Base-by-base conservation (phyloP, 106 monocot species). In the Narthecium ossifragum region DNA sequence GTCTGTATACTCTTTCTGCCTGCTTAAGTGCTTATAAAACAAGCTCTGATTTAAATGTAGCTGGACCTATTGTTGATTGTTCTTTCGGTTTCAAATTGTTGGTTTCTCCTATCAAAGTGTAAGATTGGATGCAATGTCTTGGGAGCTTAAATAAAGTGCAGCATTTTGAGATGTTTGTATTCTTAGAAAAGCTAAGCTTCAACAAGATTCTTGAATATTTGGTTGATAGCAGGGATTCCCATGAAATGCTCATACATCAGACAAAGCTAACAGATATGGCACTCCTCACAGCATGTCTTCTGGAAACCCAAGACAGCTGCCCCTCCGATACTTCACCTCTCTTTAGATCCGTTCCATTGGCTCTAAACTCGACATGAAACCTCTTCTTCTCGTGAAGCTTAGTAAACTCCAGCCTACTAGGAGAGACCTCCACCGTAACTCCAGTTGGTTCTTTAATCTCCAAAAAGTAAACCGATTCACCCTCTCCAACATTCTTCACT, bases 221-320 rank as follows among this genome's bases (percentile, higher is more conserved):
- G n/a, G n/a, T n/a, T n/a, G 45, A 13, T 3, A 17, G 45, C 45
- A 45, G 45, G 15, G 4, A 39, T 2, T 39, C 38, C 48, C 17
- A 17, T 7, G n/a, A n/a, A n/a, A n/a, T n/a, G n/a, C n/a, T n/a
- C n/a, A n/a, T n/a, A n/a, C n/a, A n/a, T n/a, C n/a, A n/a, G n/a
- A n/a, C n/a, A n/a, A 65, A 66, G 23, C 40, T 66, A 5, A 73
- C 59, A 46, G 52, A 51, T 14, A 73, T 73, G 51, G 65, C 45
- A 41, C 52, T 73, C 45, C 50, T 73, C 18, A 73, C 73, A n/a
- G 46, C 33, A 46, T 60, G 45, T 2, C 40, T 50, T 11, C 8
- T 20, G 6, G 65, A 66, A 45, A 73, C 65, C 73, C 73, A 73
- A 15, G 43, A 59, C 12, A 73, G 43, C 33, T 53, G 65, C 22